Conservation (phyloP, 129 eudicot species). For the Smallanthus sonchifolius region DNA sequence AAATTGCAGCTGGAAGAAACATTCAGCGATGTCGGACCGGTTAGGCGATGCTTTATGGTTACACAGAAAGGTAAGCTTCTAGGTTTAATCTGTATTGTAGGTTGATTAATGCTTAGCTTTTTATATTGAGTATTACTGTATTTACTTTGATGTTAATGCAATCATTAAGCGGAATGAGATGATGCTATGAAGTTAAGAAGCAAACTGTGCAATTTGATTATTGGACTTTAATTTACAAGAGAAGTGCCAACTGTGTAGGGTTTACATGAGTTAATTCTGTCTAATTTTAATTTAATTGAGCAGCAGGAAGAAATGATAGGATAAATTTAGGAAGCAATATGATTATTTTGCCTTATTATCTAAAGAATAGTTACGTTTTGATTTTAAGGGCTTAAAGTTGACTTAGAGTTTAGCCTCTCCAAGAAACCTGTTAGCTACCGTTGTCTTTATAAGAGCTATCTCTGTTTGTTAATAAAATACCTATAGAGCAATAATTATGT, state of each 20-base stretch:
- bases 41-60: slow-evolving; percentile 93
- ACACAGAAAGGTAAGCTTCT: slow-evolving; percentile 54
- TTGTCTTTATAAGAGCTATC: background rate
- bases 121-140: too few species aligned
- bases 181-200: background rate
- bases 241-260: background rate
- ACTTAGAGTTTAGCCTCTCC: background rate
- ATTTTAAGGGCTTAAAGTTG: background rate
- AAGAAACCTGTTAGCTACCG: background rate
- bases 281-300: background rate
- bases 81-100: background rate
- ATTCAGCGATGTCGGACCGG: slow-evolving; percentile 92
- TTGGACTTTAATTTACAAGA: background rate
- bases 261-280: background rate
- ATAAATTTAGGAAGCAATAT: background rate
- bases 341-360: background rate
- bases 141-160: background rate
- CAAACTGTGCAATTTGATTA: background rate
- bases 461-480: background rate
- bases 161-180: background rate
- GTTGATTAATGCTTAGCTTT: background rate
- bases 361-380: background rate
- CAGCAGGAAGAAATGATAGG: background rate
- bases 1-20: slow-evolving; percentile 63
- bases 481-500: slow-evolving; percentile 1